Base-by-base conservation (phyloP, 108 stramenopile genomes). In the Skeletonema costatum region DNA sequence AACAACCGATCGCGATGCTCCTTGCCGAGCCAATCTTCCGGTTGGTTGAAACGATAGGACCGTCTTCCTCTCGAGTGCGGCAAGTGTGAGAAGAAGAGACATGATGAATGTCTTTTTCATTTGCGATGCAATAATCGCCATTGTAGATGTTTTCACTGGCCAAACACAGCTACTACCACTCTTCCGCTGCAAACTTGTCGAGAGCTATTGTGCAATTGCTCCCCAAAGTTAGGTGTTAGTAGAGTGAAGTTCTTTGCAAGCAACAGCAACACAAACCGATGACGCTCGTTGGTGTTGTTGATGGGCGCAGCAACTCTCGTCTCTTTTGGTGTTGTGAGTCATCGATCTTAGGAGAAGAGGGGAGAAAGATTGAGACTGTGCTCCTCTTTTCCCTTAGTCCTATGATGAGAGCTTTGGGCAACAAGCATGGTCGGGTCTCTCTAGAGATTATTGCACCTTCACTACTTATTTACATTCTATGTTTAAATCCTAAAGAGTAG, bases 71-170 rank as follows among this genome's bases (percentile, higher is more conserved):
- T 81, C 64, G n/a, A 75, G 64, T 25, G 80, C 64, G 64, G 53
- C 53, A 7, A 81, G 48, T 39, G 79, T 64, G 61, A 81, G 80
- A 56, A 81, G 80, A 66, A 81, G 80, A 16, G 79, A 80, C 80
- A 81, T 81, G 64, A 81, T 51, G 44, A 75, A 38, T 21, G 68
- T 56, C 56, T 70, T 74, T 70, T 75, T 74, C 59, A 71, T 56
- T 39, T 60, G 64, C 5, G 53, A 25, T 60, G 74, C 69, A 64
- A 81, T 63, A 53, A 81, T 81, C 44, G 74, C 74, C 80, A 81
- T 81, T 17, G 79, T 80, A 4, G 33, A 5, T 30, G 7, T 36
- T 39, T 29, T 38, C 29, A 60, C 50, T 51, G n/a, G 16, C 44
- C 44, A 46, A 13, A 42, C 41, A 42, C 41, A 42, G 17, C 25